These are phyloP conservation scores for Purpureocillium lavendulum DNA, from an alignment of 2,329 filamentous ascomycete species.

Conservation along the genomic window DNA sequence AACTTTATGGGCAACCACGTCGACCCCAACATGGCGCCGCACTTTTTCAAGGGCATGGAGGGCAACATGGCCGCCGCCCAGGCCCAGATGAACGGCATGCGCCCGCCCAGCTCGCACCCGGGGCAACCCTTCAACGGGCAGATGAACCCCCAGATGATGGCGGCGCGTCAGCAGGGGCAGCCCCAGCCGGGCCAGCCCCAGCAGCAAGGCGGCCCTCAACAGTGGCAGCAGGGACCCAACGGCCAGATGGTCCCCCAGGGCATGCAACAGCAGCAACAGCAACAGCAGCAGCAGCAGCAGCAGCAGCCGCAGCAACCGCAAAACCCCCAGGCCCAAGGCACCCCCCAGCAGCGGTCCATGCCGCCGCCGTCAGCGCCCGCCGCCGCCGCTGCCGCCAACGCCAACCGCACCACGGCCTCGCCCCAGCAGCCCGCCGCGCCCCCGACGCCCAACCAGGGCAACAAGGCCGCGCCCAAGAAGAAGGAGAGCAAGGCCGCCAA, in stretches of 20 bases:
- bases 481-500: conserved; percentile 59
- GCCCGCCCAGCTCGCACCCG: conserved; percentile 62
- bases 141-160: conserved; percentile 55
- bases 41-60: conserved; percentile 52
- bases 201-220: conserved; percentile 18
- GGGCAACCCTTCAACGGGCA: conserved; percentile 46
- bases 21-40: conserved; percentile 51
- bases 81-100: conserved; percentile 57
- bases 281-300: conserved; percentile 29
- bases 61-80: conserved; percentile 41
- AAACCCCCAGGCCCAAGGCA: conserved; percentile 49
- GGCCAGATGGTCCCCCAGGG: conserved; percentile 17
- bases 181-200: conserved; percentile 24
- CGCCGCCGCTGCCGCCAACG: conserved; percentile 36
- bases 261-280: conserved; percentile 24
- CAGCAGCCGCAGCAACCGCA: too few relatives aligned
- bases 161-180: conserved; percentile 32
- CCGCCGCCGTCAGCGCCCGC: conserved; percentile 56
- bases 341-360: conserved; percentile 65
- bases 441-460: conserved; percentile 65
- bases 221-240: conserved; percentile 22
- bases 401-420: conserved; percentile 49
- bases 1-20: conserved; percentile 56
- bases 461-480: conserved; percentile 72
- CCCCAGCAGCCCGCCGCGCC: conserved; percentile 58